Evolutionary conservation across 495 filamentous ascomycete species (phyloP).

Genomic region (Aspergillus indologenus): DNA sequence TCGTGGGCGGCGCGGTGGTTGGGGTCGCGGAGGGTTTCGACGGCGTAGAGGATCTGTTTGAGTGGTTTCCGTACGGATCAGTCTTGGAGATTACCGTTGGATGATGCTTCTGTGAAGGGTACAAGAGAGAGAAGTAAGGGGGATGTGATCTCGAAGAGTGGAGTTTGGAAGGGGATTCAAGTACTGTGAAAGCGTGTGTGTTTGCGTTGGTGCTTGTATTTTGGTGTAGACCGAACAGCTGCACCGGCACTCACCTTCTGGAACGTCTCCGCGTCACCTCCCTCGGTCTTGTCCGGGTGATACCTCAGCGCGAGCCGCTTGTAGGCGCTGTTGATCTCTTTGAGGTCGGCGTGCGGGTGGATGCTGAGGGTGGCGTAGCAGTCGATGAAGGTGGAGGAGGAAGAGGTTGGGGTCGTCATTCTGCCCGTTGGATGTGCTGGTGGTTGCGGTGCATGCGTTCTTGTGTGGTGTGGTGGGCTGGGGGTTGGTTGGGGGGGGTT

Average conservation of each 20-base stretch:
- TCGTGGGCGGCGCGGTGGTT: constrained; percentile 30
- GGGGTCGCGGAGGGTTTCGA: constrained; percentile 38
- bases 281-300: constrained; percentile 61
- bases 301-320: constrained; percentile 50
- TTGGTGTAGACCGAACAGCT: no score
- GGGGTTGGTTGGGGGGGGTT: background rate
- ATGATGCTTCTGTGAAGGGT: background rate
- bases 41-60: constrained; percentile 39
- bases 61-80: background rate
- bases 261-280: constrained; percentile 45
- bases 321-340: constrained; percentile 45
- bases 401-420: constrained; percentile 7
- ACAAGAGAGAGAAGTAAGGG: constrained; percentile 1
- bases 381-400: constrained; percentile 13
- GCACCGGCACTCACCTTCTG: constrained; percentile 31
- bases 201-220: no score
- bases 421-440: background rate
- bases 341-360: constrained; percentile 26
- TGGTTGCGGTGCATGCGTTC: background rate
- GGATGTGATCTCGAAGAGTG: no score
- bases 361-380: constrained; percentile 42
- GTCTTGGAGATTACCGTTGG: background rate
- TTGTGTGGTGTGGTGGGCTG: constrained; percentile 3
- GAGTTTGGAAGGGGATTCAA: no score
- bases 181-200: background rate